Percentiles rank a stretch among this genome's conserved stretches.
Conservation (phyloP, 257 asterid genomes). For the Orobanche coerulescens region DNA sequence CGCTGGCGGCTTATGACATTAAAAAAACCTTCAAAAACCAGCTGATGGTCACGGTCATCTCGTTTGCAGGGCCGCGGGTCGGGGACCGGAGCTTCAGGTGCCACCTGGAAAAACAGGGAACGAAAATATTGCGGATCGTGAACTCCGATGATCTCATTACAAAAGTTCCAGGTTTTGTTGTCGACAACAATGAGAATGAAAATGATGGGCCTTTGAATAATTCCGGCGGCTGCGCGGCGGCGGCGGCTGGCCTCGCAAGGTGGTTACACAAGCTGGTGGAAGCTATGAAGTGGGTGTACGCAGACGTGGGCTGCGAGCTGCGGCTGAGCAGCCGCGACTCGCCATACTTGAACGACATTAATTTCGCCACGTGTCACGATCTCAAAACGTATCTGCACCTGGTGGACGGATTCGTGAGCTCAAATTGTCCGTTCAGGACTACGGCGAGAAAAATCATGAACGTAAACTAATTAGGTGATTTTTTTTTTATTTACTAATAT, state of each 20-base stretch:
- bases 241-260: slow-evolving; percentile 18
- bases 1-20: slow-evolving; percentile 74
- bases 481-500: too few relatives aligned
- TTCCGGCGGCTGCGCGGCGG: slow-evolving; percentile 11
- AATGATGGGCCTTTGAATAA: background rate
- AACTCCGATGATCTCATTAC: slow-evolving; percentile 79
- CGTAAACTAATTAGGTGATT: too few relatives aligned
- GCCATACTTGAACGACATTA: slow-evolving; percentile 33
- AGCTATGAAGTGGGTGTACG: slow-evolving; percentile 74
- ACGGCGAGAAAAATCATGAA: slow-evolving; percentile 53
- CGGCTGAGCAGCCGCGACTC: slow-evolving; percentile 80
- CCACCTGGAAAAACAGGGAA: slow-evolving; percentile 57
- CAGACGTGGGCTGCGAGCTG: slow-evolving; percentile 91
- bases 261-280: slow-evolving; percentile 58
- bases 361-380: slow-evolving; percentile 73
- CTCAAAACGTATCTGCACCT: slow-evolving; percentile 74
- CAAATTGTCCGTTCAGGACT: slow-evolving; percentile 71
- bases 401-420: slow-evolving; percentile 63
- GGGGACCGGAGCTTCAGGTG: slow-evolving; percentile 69
- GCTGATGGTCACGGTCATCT: slow-evolving; percentile 66
- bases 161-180: slow-evolving; percentile 76
- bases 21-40: slow-evolving; percentile 39
- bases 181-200: slow-evolving; percentile 28
- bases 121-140: slow-evolving; percentile 71
- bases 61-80: slow-evolving; percentile 91